phyloP scores from a whole-genome alignment of 805 yeast species.

The Saturnispora ahearnii region DNA sequence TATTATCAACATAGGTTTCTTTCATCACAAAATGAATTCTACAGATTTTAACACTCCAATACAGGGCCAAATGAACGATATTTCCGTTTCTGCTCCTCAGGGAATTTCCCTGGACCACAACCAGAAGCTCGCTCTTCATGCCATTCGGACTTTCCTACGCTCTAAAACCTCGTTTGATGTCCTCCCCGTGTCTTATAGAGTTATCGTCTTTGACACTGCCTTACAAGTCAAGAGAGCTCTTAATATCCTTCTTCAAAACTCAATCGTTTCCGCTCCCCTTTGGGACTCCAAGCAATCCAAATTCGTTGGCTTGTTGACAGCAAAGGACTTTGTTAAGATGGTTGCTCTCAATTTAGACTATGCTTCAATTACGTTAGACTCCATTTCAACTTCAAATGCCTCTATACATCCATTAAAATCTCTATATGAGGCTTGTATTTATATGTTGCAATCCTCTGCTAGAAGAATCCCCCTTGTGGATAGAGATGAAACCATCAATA shows the following conservation, averaged over 20 bases:
- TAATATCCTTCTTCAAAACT: conserved; percentile 82
- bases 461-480: conserved; percentile 92
- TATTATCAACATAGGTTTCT: neutral
- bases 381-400: conserved; percentile 29
- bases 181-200: conserved; percentile 85
- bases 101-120: conserved; percentile 33
- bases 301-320: conserved; percentile 90
- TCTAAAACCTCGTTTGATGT: conserved; percentile 95
- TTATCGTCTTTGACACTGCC: conserved; percentile 89
- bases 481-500: conserved; percentile 81
- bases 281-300: conserved; percentile 88
- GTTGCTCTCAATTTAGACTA: conserved; percentile 28
- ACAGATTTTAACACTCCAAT: neutral
- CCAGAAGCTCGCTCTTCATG: conserved; percentile 68
- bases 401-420: conserved; percentile 81
- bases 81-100: conserved; percentile 10
- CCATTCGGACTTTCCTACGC: conserved; percentile 75
- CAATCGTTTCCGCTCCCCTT: conserved; percentile 91
- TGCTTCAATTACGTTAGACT: neutral
- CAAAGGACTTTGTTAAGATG: conserved; percentile 88
- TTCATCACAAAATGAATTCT: neutral
- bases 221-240: conserved; percentile 82
- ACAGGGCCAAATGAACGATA: conserved; percentile 13
- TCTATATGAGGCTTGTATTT: conserved; percentile 84
- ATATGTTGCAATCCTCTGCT: conserved; percentile 82